phyloP scores from a whole-genome alignment of 345 rosid species.

The Salix viminalis region DNA sequence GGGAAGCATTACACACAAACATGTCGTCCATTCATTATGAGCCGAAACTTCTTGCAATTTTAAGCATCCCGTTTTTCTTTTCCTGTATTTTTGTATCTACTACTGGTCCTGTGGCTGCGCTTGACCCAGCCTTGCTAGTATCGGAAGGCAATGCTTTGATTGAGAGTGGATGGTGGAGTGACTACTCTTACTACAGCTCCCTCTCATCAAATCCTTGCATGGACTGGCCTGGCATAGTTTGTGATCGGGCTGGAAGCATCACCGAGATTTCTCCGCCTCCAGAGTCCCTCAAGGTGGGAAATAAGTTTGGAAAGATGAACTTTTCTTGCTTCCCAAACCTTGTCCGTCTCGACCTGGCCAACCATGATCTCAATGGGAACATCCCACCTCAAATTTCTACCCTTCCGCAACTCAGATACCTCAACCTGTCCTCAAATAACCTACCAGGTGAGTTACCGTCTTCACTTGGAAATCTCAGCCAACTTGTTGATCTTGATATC shows the following conservation, averaged over 20 bases:
- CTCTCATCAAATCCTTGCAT: background rate
- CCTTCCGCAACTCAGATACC: background rate
- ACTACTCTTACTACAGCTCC: background rate
- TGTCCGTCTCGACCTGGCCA: background rate
- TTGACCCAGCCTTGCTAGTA: background rate
- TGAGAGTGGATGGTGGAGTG: background rate
- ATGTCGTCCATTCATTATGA: too few species aligned
- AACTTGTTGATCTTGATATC: background rate
- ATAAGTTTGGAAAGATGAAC: slow-evolving; percentile 2
- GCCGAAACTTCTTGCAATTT: too few species aligned
- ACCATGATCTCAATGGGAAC: background rate
- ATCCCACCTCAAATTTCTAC: slow-evolving; percentile 10
- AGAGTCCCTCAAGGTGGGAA: rapidly evolving
- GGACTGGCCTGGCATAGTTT: slow-evolving; percentile 1
- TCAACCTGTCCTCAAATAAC: background rate
- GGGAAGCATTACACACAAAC: too few species aligned
- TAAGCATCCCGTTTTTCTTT: too few species aligned
- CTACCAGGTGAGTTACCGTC: slow-evolving; percentile 16
- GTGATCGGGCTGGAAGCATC: slow-evolving; percentile 5
- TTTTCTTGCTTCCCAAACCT: slow-evolving; percentile 19
- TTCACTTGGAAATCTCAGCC: background rate
- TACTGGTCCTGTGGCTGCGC: too few species aligned
- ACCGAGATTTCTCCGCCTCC: background rate
- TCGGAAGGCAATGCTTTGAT: background rate
- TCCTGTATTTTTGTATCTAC: too few species aligned